phyloP scores from a whole-genome alignment of 108 stramenopile genomes.

The Ochromonas danica region DNA sequence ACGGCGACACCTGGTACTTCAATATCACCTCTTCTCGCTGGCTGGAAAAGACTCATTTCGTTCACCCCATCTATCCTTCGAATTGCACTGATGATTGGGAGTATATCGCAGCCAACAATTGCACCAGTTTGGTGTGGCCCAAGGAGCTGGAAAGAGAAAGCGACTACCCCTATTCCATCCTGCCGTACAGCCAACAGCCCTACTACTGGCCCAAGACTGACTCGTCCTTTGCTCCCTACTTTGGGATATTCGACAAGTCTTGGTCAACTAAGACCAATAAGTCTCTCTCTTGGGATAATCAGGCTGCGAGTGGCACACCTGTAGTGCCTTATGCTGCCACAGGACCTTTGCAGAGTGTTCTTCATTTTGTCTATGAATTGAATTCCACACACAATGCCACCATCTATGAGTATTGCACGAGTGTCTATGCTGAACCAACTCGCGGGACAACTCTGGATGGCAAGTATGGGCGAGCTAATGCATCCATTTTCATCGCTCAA shows the following conservation, averaged over 20 bases:
- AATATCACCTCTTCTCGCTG: constrained; percentile 65
- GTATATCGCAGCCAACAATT: constrained; percentile 54
- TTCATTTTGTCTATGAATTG: constrained; percentile 43
- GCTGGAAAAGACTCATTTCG: constrained; percentile 65
- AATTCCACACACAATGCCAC: constrained; percentile 44
- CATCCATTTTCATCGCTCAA: constrained; percentile 62
- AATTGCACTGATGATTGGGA: constrained; percentile 67
- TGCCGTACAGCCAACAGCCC: constrained; percentile 44
- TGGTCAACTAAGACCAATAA: not conserved
- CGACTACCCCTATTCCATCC: constrained; percentile 42
- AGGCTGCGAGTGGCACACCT: constrained; percentile 48
- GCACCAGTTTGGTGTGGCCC: constrained; percentile 62
- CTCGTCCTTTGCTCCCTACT: constrained; percentile 37
- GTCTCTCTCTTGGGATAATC: not conserved
- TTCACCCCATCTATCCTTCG: constrained; percentile 66
- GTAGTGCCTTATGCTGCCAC: constrained; percentile 68
- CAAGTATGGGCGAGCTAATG: constrained; percentile 53
- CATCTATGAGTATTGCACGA: constrained; percentile 67
- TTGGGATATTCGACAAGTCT: constrained; percentile 59
- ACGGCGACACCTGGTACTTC: constrained; percentile 77
- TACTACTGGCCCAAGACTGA: constrained; percentile 56
- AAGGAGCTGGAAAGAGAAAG: constrained; percentile 31
- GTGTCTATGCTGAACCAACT: constrained; percentile 65
- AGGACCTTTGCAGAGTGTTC: constrained; percentile 64
- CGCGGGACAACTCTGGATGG: constrained; percentile 50